Conservation (phyloP, 352 stramenopile genomes). For the Globisporangium acanthophoron region DNA sequence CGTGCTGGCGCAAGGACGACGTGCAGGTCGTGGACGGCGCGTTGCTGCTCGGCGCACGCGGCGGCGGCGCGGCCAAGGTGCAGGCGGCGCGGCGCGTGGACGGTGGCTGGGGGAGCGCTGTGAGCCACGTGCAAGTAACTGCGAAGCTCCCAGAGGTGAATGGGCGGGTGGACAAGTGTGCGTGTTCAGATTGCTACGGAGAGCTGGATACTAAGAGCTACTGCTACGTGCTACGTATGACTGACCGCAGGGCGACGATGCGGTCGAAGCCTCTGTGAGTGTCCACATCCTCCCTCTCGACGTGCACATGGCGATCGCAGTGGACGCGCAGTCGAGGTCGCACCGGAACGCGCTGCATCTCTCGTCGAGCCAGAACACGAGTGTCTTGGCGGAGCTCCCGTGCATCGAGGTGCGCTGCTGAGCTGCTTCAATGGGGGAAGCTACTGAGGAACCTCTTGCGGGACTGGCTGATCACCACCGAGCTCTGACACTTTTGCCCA, state of each 20-base stretch:
- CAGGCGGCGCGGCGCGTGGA: slow-evolving; percentile 1
- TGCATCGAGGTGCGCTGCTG: slow-evolving; percentile 21
- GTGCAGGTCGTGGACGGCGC: slow-evolving; percentile 12
- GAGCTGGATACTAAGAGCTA: no score
- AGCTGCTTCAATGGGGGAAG: background rate
- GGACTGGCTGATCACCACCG: background rate
- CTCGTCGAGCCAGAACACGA: slow-evolving; percentile 27
- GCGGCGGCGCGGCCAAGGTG: slow-evolving; percentile 3
- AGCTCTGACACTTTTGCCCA: background rate
- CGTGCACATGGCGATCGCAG: slow-evolving; percentile 23
- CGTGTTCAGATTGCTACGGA: background rate
- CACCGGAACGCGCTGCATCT: slow-evolving; percentile 20
- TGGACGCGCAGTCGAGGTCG: slow-evolving; percentile 3
- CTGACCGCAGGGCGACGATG: slow-evolving; percentile 1
- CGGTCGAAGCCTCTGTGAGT: slow-evolving; percentile 18
- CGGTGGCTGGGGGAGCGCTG: slow-evolving; percentile 1
- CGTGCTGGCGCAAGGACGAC: slow-evolving; percentile 16
- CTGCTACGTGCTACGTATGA: no score
- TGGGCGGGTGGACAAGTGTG: background rate
- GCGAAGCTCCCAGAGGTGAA: slow-evolving; percentile 9
- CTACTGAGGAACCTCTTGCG: background rate
- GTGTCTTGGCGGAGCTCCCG: slow-evolving; percentile 27
- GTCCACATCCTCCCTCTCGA: slow-evolving; percentile 18
- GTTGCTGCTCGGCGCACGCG: slow-evolving; percentile 4
- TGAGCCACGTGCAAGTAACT: slow-evolving; percentile 8